Percentiles rank a stretch among this genome's conserved stretches.
Evolutionary conservation across 108 stramenopile species (phyloP).

Genomic region (Nitzschia sp.): DNA sequence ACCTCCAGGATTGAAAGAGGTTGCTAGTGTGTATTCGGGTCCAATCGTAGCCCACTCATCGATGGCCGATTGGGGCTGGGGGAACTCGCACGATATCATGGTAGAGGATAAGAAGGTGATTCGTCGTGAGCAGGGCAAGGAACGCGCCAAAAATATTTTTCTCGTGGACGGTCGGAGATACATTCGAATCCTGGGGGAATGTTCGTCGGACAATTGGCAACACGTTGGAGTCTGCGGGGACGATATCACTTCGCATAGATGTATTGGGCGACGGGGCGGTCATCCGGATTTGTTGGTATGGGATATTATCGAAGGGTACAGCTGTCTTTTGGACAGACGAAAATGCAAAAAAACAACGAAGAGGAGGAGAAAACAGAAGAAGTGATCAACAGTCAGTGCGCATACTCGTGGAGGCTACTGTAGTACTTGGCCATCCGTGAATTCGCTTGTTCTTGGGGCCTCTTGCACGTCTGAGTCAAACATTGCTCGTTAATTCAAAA

Average conservation of each 20-base stretch:
- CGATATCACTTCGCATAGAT: background rate
- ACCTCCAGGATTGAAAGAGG: background rate
- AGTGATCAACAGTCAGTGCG: too few species aligned
- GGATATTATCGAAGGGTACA: constrained; percentile 13
- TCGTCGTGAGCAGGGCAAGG: background rate
- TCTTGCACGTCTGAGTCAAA: too few species aligned
- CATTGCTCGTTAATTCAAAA: too few species aligned
- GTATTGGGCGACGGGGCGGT: constrained; percentile 5
- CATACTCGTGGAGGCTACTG: too few species aligned
- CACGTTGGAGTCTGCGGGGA: background rate
- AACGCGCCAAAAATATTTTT: background rate
- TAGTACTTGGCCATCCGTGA: too few species aligned
- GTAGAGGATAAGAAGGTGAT: too few species aligned
- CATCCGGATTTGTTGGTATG: constrained; percentile 12
- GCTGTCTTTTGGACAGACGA: too few species aligned
- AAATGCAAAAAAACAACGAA: too few species aligned
- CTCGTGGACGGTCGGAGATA: constrained; percentile 9
- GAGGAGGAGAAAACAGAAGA: too few species aligned
- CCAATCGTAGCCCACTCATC: constrained; percentile 3
- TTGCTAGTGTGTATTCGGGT: background rate
- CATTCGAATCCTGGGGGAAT: constrained; percentile 8
- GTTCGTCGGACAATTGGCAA: background rate
- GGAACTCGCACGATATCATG: too few species aligned
- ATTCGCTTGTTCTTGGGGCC: too few species aligned
- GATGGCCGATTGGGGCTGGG: background rate